These are phyloP conservation scores for Termitomyces sp. DNA, from an alignment of 768 basidiomycete genomes.

Conservation along the genomic window DNA sequence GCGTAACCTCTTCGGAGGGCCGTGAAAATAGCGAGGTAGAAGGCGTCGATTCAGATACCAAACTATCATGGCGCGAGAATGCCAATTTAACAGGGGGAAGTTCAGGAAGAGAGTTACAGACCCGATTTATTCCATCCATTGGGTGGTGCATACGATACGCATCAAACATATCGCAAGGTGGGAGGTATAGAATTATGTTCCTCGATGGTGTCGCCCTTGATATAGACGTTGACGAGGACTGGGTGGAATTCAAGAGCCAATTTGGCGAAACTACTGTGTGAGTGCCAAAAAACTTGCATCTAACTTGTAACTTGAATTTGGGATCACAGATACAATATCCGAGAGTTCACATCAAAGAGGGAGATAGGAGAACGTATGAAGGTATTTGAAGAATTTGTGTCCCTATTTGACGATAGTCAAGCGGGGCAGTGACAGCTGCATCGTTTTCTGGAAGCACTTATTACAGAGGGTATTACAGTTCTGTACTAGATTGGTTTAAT, in stretches of 20 bases:
- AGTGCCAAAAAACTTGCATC: conserved; percentile 3
- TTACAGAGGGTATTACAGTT: neutral
- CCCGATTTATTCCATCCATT: conserved; percentile 31
- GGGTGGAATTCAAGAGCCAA: conserved; percentile 26
- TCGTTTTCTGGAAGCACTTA: neutral
- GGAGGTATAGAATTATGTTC: conserved; percentile 38
- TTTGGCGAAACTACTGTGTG: conserved; percentile 24
- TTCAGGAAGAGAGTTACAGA: conserved; percentile 18
- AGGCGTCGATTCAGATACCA: neutral
- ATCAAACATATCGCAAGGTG: conserved; percentile 32
- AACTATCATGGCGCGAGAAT: conserved; percentile 12
- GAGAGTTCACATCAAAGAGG: conserved; percentile 24
- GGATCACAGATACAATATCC: conserved; percentile 24
- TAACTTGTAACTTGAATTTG: neutral
- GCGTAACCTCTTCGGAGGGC: neutral
- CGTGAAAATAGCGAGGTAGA: neutral
- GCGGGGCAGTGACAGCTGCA: neutral
- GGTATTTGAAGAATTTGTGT: conserved; percentile 34
- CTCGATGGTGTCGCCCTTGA: conserved; percentile 32
- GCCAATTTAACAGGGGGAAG: conserved; percentile 6
- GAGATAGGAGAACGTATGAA: conserved; percentile 34
- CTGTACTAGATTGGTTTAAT: neutral
- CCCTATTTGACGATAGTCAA: conserved; percentile 29
- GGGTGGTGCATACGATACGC: conserved; percentile 39
- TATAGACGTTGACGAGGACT: conserved; percentile 38